Base-by-base conservation (phyloP, 106 monocot species). In the Allium sativum region DNA sequence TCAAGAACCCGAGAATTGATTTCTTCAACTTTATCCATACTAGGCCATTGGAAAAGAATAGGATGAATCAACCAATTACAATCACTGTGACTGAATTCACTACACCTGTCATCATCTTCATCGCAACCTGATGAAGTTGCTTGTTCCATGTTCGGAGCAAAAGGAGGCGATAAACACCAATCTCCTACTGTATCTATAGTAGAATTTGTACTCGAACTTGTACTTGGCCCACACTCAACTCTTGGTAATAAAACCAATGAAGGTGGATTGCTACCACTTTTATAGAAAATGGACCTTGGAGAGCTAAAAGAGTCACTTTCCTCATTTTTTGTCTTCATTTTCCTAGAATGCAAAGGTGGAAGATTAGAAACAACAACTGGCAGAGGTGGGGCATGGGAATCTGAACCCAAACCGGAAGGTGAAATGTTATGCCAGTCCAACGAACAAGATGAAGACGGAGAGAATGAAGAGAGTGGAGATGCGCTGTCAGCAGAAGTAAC, bases 401-500 rank as follows among this genome's bases (percentile, higher is more conserved):
- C 63, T 21, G 67, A 76, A 7, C 67, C 66, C 8, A 79, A 72
- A 0, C 72, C 65, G 5, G 82, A 69, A 0, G 77, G 73, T 40
- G 69, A 79, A 31, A 2, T 5, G 45, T 61, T 60, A 71, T 70
- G 74, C 68, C 76, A 86, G 73, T 86, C 85, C 0, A 71, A 83
- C 9, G 86, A 86, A 12, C 71, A 68, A 0, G 74, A 73, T 8
- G 90, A 90, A 1, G 64, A 60, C 0, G 90, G 82, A 9, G 90
- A 91, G 40, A 77, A 80, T 12, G 57, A 54, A 7, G 78, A 82
- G 21, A 77, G 73, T 8, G 57, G 53, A 4, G 78, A 79, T 21
- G 75, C 53, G 17, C 70, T 63, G 48, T 81, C 81, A 7, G 72
- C 72, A 12, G 91, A 65, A 10, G 68, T 76, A 21, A 63, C 71